A percentile compares a stretch with the other conserved stretches of the same genome.
phyloP scores from a whole-genome alignment of 2,329 filamentous ascomycete genomes.

The Venturia carpophila region DNA sequence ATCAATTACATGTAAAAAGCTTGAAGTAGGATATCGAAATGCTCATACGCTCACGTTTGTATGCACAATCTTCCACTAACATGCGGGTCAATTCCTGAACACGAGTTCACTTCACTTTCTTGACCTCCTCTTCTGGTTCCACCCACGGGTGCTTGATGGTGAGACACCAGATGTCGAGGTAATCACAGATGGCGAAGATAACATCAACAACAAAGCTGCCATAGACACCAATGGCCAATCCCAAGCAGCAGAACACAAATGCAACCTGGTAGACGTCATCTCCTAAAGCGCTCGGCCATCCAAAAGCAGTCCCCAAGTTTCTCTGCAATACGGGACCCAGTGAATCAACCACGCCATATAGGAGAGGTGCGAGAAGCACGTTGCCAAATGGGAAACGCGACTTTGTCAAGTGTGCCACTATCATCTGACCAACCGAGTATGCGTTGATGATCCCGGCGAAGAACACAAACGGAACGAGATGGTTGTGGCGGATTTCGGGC shows the following conservation, averaged over 20 bases:
- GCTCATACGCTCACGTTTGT: too few species aligned
- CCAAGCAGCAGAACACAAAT: conserved; percentile 83
- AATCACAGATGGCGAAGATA: conserved; percentile 95
- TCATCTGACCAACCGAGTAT: conserved; percentile 92
- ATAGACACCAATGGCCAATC: conserved; percentile 81
- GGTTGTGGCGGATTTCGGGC: conserved; percentile 70
- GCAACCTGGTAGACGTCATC: conserved; percentile 79
- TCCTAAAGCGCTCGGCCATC: conserved; percentile 35
- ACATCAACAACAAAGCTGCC: conserved; percentile 96
- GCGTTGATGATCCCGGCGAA: conserved; percentile 88
- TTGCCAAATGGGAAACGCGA: conserved; percentile 86
- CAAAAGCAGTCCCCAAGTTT: conserved; percentile 28
- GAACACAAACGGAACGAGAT: conserved; percentile 82
- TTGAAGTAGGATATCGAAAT: too few species aligned
- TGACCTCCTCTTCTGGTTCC: conserved; percentile 29
- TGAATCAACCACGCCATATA: conserved; percentile 71
- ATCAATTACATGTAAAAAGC: too few species aligned
- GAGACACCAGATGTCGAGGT: conserved; percentile 95
- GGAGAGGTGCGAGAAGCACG: conserved; percentile 69
- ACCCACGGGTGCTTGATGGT: conserved; percentile 79
- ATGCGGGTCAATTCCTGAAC: not conserved
- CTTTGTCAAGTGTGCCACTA: conserved; percentile 86
- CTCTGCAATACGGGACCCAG: conserved; percentile 59
- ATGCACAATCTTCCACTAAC: too few species aligned
- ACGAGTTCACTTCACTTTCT: conserved; percentile 20